Percentiles rank a stretch among this genome's conserved stretches.
These are phyloP conservation scores for Phytopythium helicoides DNA, from an alignment of 352 stramenopile species.

Conservation along the genomic window DNA sequence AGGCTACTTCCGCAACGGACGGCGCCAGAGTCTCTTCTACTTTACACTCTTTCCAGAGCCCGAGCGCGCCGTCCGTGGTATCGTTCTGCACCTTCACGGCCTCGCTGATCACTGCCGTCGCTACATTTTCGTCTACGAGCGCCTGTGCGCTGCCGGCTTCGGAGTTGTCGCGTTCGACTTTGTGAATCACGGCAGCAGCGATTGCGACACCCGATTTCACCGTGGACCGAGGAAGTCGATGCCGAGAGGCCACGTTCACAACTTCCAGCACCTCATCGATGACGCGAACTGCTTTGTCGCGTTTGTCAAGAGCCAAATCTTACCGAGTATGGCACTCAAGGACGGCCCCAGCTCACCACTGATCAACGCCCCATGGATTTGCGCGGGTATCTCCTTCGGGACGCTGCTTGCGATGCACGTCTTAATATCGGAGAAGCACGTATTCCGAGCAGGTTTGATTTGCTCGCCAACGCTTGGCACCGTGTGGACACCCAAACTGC, in stretches of 20 bases:
- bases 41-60: slow-evolving; percentile 38
- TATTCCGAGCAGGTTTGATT: slow-evolving; percentile 31
- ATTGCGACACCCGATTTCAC: slow-evolving; percentile 12
- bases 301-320: slow-evolving; percentile 25
- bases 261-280: slow-evolving; percentile 31
- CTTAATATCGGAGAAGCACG: slow-evolving; percentile 28
- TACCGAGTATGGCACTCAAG: slow-evolving; percentile 5
- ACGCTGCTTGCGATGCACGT: slow-evolving; percentile 33
- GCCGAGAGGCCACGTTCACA: slow-evolving; percentile 23
- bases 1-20: slow-evolving; percentile 37
- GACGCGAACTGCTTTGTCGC: slow-evolving; percentile 36
- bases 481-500: slow-evolving; percentile 30
- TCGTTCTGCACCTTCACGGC: slow-evolving; percentile 55
- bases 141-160: slow-evolving; percentile 36
- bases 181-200: slow-evolving; percentile 43
- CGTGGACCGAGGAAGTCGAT: background rate
- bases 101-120: slow-evolving; percentile 56
- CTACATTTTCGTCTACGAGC: slow-evolving; percentile 43
- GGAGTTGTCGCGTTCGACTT: slow-evolving; percentile 53
- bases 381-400: slow-evolving; percentile 34
- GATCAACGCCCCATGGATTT: slow-evolving; percentile 19
- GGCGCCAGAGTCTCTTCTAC: slow-evolving; percentile 45
- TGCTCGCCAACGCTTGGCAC: slow-evolving; percentile 29
- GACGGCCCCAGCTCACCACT: slow-evolving; percentile 10
- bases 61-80: slow-evolving; percentile 26